Base-by-base conservation (phyloP, 352 stramenopile species). In the Globisporangium viniferum region DNA sequence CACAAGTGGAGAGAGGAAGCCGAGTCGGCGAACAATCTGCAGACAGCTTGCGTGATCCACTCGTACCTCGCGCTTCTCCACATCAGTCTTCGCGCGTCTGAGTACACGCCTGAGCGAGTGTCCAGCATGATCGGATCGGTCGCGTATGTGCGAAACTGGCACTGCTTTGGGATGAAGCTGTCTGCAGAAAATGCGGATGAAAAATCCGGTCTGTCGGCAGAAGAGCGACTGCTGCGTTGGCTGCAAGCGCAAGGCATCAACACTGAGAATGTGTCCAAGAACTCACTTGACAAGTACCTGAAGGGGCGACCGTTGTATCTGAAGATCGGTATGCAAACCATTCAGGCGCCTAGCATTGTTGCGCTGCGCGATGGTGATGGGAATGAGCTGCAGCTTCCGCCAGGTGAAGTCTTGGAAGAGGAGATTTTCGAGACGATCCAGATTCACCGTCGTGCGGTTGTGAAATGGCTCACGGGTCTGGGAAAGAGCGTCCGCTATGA, bases 181-280 rank as follows among this genome's bases (percentile, higher is more conserved):
- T 92, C 86, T 5, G 68, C 74, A 0, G 83, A 87, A 53, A 72
- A 68, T 59, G 59, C 60, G 31, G 78, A 81, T 44, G 66, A 88
- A 49, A 83, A 78, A 46, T 69, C 71, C n/a, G 75, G 70, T 1
- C 51, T 96, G 22, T 82, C 78, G 10, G 87, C 82, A 7, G 84
- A 96, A 74, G 83, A 96, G 24, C 77, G 90, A 0, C 57, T 97
- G 36, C 74, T 96, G 57, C 89, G 90, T 6, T 97, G 91, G 86
- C 76, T 97, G 44, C 90, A 97, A 74, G 89, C 90, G 0, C 89
- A 97, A 75, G 90, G 90, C 15, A 92, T 97, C 59, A 90, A 96
- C 70, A 97, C 90, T 8, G 76, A 86, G 44, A 94, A 95, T 63
- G 78, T 97, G 7, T 69, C 79, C 8, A 91, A 88, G 54, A 86